phyloP scores from a whole-genome alignment of 176 grass and related monocot species.

The Aechmea fasciata region DNA sequence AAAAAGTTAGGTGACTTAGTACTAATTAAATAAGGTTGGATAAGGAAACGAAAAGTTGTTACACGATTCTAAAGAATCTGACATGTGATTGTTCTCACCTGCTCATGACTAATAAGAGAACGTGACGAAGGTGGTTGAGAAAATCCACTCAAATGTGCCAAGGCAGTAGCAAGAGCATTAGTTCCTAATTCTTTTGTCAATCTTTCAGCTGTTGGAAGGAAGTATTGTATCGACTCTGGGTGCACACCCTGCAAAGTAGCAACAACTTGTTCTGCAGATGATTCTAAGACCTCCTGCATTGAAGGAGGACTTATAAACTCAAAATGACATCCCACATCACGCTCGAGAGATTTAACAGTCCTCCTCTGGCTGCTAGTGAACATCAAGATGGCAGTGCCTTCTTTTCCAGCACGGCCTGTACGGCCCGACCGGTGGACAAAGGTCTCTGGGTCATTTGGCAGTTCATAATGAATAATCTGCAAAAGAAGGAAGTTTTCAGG shows the following conservation, averaged over 20 bases:
- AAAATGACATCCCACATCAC: conserved; percentile 81
- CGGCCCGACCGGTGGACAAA: conserved; percentile 98
- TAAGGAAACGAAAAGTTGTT: background rate
- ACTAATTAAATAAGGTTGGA: background rate
- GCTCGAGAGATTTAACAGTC: conserved; percentile 89
- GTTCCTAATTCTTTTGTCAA: conserved; percentile 61
- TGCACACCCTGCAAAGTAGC: conserved; percentile 76
- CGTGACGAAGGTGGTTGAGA: conserved; percentile 87
- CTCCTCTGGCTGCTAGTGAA: conserved; percentile 84
- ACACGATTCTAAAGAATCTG: conserved; percentile 9
- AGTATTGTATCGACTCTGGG: conserved; percentile 61
- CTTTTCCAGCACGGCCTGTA: conserved; percentile 94
- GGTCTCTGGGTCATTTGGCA: conserved; percentile 94
- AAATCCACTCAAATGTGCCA: conserved; percentile 99
- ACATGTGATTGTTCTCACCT: conserved; percentile 38
- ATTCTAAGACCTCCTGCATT: conserved; percentile 71
- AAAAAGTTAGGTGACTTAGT: background rate
- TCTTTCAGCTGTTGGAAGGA: conserved; percentile 61
- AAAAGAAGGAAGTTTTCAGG: conserved; percentile 21
- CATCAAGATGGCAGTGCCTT: conserved; percentile 89
- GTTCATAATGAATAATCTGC: conserved; percentile 95
- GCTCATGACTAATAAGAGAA: conserved; percentile 84
- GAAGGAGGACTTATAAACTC: conserved; percentile 68
- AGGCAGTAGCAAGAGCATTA: conserved; percentile 78
- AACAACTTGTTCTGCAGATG: conserved; percentile 90